Evolutionary conservation across 2,329 filamentous ascomycete species (phyloP).

Genomic region (Colletotrichum salicis): DNA sequence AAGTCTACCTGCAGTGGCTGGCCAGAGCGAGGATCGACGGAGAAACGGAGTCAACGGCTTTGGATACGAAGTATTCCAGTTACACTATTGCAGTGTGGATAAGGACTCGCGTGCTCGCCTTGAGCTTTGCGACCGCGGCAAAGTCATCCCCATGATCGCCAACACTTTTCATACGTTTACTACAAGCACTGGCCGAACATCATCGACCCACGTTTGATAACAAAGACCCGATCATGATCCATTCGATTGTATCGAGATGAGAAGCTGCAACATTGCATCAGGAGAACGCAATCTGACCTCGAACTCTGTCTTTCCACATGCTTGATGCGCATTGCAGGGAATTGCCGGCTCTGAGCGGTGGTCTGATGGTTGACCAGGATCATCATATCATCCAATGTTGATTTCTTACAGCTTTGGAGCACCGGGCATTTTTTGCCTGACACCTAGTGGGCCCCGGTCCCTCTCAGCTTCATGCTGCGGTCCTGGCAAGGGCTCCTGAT

Average conservation of each 20-base stretch:
- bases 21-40: conserved; percentile 6
- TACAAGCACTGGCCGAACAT: background rate
- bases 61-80: conserved; percentile 5
- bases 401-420: conserved; percentile 33
- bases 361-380: conserved; percentile 27
- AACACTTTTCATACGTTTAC: background rate
- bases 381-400: conserved; percentile 32
- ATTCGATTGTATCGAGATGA: background rate
- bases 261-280: background rate
- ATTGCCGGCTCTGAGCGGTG: background rate
- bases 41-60: conserved; percentile 13
- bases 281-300: background rate
- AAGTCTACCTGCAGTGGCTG: background rate
- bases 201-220: background rate
- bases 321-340: background rate
- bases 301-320: background rate
- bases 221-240: background rate
- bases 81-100: background rate
- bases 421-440: conserved; percentile 28
- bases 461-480: conserved; percentile 27
- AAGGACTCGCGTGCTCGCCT: background rate
- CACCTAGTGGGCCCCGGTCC: conserved; percentile 20
- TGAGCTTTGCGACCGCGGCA: background rate
- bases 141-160: background rate
- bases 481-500: conserved; percentile 11